Base-by-base conservation (phyloP, 805 yeast species). In the Kodamaea neixiangensis region DNA sequence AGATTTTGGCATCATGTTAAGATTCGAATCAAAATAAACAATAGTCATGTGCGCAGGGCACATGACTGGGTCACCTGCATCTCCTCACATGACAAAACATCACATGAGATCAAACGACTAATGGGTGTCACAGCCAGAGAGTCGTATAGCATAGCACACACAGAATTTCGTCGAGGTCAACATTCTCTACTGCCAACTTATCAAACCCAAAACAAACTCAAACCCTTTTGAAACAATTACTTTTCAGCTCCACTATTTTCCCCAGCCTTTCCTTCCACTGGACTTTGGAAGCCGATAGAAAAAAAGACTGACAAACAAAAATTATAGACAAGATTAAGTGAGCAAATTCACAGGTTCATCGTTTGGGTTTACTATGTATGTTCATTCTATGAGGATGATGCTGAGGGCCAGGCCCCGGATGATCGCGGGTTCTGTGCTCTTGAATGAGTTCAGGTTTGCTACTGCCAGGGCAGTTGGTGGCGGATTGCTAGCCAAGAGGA, bases 251-350 rank as follows among this genome's bases (percentile, higher is more conserved):
- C 38, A n/a, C 7, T 14, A 3, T 3, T n/a, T 34, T 14, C 38
- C 38, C 13, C 15, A 14, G 2, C 19, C 38, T 34, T 34, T 9
- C 38, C 7, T 17, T n/a, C n/a, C n/a, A n/a, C 18, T 14, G 4
- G 13, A 34, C 9, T 34, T n/a, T 37, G 21, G 41, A 37, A 37
- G 41, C 21, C 41, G 5, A 37, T 37, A 37, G 41, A 37, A 37
- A 37, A 37, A 37, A 37, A 37, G 38, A 37, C 41, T 37, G 41
- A 37, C 41, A 37, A 37, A 15, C 41, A 19, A 37, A 37, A 15
- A 37, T 14, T 37, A 15, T 15, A 19, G 38, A 37, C 17, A 37
- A 17, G 21, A n/a, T n/a, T n/a, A n/a, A 37, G 19, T 37, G n/a
- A 17, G 19, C 41, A 37, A 25, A 25, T 25, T 25, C 31, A 25